Evolutionary conservation across 139 green algal species (phyloP), one percentile per base, ranked within the genome.

Genomic region (Tetradesmus lagerheimii): DNA sequence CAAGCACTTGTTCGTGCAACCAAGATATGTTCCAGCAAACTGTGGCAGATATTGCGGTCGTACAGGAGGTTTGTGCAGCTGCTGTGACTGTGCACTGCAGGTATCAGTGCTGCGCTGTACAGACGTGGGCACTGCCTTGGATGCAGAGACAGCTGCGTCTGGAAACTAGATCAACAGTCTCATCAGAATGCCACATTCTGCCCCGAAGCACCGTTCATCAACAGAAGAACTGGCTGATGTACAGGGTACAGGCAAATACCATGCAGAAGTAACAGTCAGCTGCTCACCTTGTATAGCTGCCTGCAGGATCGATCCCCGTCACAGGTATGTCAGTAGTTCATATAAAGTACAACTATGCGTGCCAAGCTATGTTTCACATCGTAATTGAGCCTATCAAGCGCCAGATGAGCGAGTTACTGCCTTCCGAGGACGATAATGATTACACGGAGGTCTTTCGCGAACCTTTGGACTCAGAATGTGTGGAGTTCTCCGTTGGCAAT

Each of bases 401-500:
- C n/a, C 37, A 88, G n/a, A 80, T 88, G 64, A 77, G 47, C 74
- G 75, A 50, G 34, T 8, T 80, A 37, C n/a, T 47, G 34, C 75
- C 35, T n/a, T 14, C 75, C 14, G 81, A 87, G 31, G 82, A 89
- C 11, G 89, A 89, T 16, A 79, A 90, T 9, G 53, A 84, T 31
- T 87, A 76, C 71, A 35, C 27, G 15, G 80, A 89, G n/a, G 71
- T 79, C 12, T 83, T 87, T 77, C 23, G 43, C 2, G 87, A 91
- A 15, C 25, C 83, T 0, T 41, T 89, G 3, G 78, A 88, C 18
- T 71, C 38, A 27, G 43, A 86, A 25, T 84, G 64, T 18, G 92
- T 96, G 29, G 89, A 94, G 43, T 98, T 99, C 80, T 95, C 93
- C 0, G 94, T 95, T 3, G 97, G 97, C n/a, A 99, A 99, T 83